Evolutionary conservation across 495 filamentous ascomycete species (phyloP), one percentile per base, ranked within the genome.

Genomic region (Aspergillus cristatus): DNA sequence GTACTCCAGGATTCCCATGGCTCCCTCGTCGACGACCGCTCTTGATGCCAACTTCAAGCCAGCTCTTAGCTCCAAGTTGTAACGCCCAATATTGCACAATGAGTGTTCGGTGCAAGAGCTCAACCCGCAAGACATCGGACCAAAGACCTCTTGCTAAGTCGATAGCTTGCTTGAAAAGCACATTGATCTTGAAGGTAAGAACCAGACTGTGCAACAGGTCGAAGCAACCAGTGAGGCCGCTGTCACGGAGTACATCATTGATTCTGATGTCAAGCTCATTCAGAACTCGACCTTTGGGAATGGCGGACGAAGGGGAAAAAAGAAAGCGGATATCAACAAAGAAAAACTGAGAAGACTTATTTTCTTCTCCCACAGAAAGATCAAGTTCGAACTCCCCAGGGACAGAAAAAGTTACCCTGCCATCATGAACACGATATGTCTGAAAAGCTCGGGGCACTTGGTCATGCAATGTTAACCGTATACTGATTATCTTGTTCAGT

Each of bases 351-450:
- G 78, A 82, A 18, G 71, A 62, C 11, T 76, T 75, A 35, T 89
- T 78, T 50, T 94, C 88, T 44, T 86, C 78, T 1, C 80, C 83
- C 40, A 96, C 80, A 0, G 83, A 84, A 40, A 97, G 74, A 49
- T 97, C 91, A 15, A 95, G 74, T 54, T 98, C 93, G 53, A 94
- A 98, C 51, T 96, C 91, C 31, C 74, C 75, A 17, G 74, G 63
- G 5, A 96, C 81, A 20, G 65, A 72, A 55, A 97, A 98, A 0
- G 88, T 96, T 11, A 81, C 88, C 22, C 87, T 75, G 4, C 93
- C 91, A 43, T 80, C 77, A 36, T 70, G 69, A 31, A 97, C 79
- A 6, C 63, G 74, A 51, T 82, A 96, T 32, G 83, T 71, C 43
- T 68, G 67, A 50, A 96, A 82, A 29, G 81, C 65, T 4, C 58